phyloP scores from a whole-genome alignment of 106 monocot species.

The Acorus calamus region DNA sequence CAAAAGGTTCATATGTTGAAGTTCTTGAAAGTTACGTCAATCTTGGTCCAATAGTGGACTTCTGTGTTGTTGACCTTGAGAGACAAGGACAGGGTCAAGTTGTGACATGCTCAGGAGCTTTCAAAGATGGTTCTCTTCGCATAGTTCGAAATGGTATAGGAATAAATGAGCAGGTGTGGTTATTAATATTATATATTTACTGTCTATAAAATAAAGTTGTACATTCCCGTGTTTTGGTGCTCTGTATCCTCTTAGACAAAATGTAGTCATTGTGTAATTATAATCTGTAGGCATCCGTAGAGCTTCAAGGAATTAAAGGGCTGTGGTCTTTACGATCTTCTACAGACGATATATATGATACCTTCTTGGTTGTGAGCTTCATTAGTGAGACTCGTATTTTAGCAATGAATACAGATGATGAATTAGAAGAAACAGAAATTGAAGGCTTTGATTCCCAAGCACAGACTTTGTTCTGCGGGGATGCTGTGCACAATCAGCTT shows the following conservation, averaged over 20 bases:
- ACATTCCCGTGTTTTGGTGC: no score
- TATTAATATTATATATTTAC: neutral
- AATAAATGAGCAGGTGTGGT: constrained; percentile 84
- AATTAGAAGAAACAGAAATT: constrained; percentile 97
- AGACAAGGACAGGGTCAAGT: constrained; percentile 99
- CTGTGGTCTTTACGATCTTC: constrained; percentile 83
- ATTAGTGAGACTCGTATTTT: constrained; percentile 91
- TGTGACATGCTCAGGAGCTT: constrained; percentile 96
- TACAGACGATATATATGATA: constrained; percentile 71
- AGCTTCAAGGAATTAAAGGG: constrained; percentile 98
- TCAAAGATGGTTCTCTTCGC: constrained; percentile 94
- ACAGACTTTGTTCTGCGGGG: constrained; percentile 92
- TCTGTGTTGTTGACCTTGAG: constrained; percentile 98
- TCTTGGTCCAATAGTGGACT: constrained; percentile 95
- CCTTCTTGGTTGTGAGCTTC: constrained; percentile 95
- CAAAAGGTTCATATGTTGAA: constrained; percentile 94
- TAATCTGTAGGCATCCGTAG: constrained; percentile 72
- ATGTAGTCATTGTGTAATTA: no score
- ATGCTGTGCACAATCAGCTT: constrained; percentile 82
- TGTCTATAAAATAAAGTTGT: neutral
- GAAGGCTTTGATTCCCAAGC: constrained; percentile 84
- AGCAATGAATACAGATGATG: constrained; percentile 98
- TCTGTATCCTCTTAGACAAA: no score
- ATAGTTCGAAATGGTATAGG: constrained; percentile 96
- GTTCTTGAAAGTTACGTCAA: constrained; percentile 92